Evolutionary conservation across 805 yeast species (phyloP).

Genomic region (Metschnikowia matae): DNA sequence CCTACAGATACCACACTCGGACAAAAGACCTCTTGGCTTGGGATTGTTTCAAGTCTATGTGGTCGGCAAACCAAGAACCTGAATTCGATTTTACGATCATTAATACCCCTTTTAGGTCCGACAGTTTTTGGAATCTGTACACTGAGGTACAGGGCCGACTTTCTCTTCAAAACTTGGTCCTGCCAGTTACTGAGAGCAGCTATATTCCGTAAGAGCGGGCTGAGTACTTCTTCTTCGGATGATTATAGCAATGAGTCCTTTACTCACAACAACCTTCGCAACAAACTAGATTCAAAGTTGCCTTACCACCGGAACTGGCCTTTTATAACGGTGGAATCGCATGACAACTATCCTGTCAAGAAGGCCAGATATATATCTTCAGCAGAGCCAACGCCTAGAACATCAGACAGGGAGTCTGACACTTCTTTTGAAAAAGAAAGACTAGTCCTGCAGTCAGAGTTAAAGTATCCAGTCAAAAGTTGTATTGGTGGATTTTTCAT

Average conservation of each 20-base stretch:
- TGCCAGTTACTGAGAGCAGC: too few relatives aligned
- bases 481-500: too few relatives aligned
- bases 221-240: constrained; percentile 1
- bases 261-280: neutral
- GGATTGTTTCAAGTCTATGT: too few relatives aligned
- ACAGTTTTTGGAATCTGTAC: too few relatives aligned
- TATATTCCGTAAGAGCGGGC: neutral
- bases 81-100: too few relatives aligned
- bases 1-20: too few relatives aligned
- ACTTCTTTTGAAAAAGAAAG: neutral
- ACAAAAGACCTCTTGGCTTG: too few relatives aligned
- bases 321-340: neutral
- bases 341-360: neutral
- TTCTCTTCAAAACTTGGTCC: too few relatives aligned
- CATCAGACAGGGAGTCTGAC: neutral
- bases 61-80: too few relatives aligned
- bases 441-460: constrained; percentile 4
- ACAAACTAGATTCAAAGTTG: neutral
- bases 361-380: neutral
- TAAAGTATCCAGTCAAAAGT: constrained; percentile 15
- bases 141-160: too few relatives aligned
- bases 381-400: constrained; percentile 2
- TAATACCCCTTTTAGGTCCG: too few relatives aligned
- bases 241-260: neutral
- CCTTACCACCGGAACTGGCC: neutral